phyloP scores from a whole-genome alignment of 208 protist species.

The Trypanosoma melophagium region DNA sequence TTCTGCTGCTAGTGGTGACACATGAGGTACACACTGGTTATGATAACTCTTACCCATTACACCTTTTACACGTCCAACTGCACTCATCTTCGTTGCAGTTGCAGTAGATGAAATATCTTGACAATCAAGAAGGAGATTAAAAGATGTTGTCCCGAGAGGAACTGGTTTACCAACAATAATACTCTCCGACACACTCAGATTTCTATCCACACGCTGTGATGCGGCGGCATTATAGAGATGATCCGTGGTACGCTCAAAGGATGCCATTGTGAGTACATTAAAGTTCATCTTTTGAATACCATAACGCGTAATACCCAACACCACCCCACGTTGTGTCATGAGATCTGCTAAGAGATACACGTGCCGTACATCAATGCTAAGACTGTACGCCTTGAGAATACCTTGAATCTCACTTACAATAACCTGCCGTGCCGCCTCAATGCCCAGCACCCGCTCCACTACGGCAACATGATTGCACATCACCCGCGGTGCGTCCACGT shows the following conservation, averaged over 20 bases:
- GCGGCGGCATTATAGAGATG: constrained; percentile 99
- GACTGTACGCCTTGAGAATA: constrained; percentile 95
- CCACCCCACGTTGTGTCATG: constrained; percentile 98
- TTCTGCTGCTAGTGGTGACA: constrained; percentile 27
- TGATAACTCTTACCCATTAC: background rate
- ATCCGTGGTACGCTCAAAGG: constrained; percentile 99
- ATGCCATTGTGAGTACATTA: constrained; percentile 98
- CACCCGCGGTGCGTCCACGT: constrained; percentile 90
- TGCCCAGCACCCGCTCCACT: constrained; percentile 94
- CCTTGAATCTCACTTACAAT: constrained; percentile 98
- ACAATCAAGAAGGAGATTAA: constrained; percentile 77
- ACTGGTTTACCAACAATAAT: constrained; percentile 99
- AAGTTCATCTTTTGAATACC: constrained; percentile 99
- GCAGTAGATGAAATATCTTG: background rate
- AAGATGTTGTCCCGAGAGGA: constrained; percentile 95
- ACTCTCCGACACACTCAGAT: constrained; percentile 94
- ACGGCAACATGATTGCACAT: constrained; percentile 98
- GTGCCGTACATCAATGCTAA: constrained; percentile 98
- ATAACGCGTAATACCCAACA: constrained; percentile 99
- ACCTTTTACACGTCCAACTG: constrained; percentile 14
- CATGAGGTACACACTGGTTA: background rate
- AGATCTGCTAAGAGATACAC: constrained; percentile 98
- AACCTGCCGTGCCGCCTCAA: constrained; percentile 96
- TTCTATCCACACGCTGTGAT: constrained; percentile 77
- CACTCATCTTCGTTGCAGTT: background rate